Percentiles rank a stretch among this genome's conserved stretches.
phyloP scores from a whole-genome alignment of 345 rosid genomes.

The Populus alba region DNA sequence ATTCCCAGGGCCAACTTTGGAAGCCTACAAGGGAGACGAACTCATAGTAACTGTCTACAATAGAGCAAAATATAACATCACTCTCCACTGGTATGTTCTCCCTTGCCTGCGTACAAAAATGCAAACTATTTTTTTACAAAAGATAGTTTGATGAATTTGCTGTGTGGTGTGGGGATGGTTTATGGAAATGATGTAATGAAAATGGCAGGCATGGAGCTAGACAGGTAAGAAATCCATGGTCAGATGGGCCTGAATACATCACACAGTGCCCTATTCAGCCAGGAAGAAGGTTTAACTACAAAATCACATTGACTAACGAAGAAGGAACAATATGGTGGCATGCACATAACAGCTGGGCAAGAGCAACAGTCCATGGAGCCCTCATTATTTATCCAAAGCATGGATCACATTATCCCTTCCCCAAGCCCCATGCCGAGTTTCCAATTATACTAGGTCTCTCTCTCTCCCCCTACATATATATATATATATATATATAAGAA shows the following conservation, averaged over 20 bases:
- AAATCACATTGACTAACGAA: conserved; percentile 25
- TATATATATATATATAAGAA: too few species aligned
- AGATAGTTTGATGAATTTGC: too few species aligned
- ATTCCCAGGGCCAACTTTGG: conserved; percentile 15
- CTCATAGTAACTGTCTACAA: not conserved
- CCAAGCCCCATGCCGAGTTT: conserved; percentile 4
- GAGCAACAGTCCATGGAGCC: conserved; percentile 44
- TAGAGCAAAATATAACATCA: conserved; percentile 11
- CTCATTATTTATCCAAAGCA: conserved; percentile 28
- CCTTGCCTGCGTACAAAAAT: not conserved
- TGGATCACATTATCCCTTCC: conserved; percentile 27
- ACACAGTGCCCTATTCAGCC: conserved; percentile 42
- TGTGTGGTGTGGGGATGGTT: too few species aligned
- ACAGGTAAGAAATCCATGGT: conserved; percentile 37
- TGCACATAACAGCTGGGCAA: conserved; percentile 40
- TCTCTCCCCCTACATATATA: too few species aligned
- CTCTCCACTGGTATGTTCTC: conserved; percentile 4
- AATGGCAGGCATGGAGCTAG: conserved; percentile 44
- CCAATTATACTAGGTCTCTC: not conserved
- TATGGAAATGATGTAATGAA: too few species aligned
- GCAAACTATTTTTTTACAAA: too few species aligned
- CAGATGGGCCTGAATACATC: conserved; percentile 39
- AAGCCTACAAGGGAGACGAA: conserved; percentile 2
- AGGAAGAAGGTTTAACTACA: conserved; percentile 19
- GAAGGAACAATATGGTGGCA: conserved; percentile 49